Evolutionary conservation across 768 basidiomycete species (phyloP).

Genomic region (Mycena alexandri): DNA sequence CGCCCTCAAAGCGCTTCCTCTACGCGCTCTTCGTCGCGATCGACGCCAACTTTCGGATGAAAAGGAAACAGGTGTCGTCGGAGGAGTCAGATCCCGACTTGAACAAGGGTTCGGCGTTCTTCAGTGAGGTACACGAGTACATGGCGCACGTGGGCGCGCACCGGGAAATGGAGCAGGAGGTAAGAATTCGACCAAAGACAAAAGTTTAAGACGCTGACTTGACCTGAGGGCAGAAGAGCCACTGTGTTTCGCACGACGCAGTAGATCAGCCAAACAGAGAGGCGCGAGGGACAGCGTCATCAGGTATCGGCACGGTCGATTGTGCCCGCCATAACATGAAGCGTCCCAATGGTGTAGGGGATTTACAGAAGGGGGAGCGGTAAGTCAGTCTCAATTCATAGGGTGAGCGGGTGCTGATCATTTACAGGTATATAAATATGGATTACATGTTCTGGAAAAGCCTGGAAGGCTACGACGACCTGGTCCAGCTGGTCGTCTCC

Average conservation of each 20-base stretch:
- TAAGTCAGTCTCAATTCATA: constrained; percentile 4
- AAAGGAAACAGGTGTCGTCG: constrained; percentile 43
- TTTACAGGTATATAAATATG: constrained; percentile 31
- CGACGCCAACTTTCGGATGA: constrained; percentile 36
- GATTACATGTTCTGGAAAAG: constrained; percentile 45
- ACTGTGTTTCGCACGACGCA: constrained; percentile 20
- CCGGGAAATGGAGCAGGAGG: constrained; percentile 14
- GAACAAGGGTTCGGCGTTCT: constrained; percentile 45
- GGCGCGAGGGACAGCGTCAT: constrained; percentile 7
- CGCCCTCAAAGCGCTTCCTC: constrained; percentile 33
- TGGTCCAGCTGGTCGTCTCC: constrained; percentile 33
- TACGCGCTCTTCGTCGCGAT: constrained; percentile 43
- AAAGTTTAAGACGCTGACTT: too few species aligned
- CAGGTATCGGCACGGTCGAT: constrained; percentile 29
- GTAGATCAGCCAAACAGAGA: constrained; percentile 16
- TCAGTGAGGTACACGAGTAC: constrained; percentile 43
- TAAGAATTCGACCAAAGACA: not conserved
- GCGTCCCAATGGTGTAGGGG: constrained; percentile 36
- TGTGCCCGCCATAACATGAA: constrained; percentile 30
- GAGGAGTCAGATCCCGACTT: constrained; percentile 44
- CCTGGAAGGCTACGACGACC: constrained; percentile 21
- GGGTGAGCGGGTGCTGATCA: too few species aligned
- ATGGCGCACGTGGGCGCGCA: constrained; percentile 29
- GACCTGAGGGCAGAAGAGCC: constrained; percentile 26
- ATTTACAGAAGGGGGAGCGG: constrained; percentile 41